Evolutionary conservation across 768 basidiomycete species (phyloP), one percentile per base, ranked within the genome.

Genomic region (Calocybe gangraenosa): DNA sequence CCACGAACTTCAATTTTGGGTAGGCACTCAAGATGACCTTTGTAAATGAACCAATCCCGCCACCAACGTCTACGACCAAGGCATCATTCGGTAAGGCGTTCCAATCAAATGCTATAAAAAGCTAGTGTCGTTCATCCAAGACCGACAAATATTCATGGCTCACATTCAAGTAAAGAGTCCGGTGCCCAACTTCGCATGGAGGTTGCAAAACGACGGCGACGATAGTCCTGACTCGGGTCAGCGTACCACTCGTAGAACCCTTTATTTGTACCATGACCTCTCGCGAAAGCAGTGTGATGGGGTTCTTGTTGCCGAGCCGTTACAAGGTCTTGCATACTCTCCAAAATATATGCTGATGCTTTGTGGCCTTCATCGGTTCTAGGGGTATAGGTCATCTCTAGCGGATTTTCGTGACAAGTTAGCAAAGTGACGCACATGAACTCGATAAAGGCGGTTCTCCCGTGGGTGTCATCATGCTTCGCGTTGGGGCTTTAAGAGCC

Each of bases 31-130:
- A 54, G 10, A 66, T 23, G 14, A 49, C 15, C 10, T 58, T 32
- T 1, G 62, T 41, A 14, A 54, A 49, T 1, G 51, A 47, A 1
- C 65, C 65, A 13, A 62, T 46, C 3, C 62, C 61, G 3, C 62
- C 63, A 0, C 58, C 63, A 10, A 66, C 63, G 40, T 66, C 64
- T 14, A 66, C 60, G 21, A 66, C 49, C 14, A 59, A 32, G 3
- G 56, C 43, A 7, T 44, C 53, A 20, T 43, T 19, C 1, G 57
- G 47, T 4, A 65, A 43, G 1, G 51, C 37, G 9, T 46, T 47
- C 64, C 62, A 64, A 19, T 60, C 53, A 25, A 55, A 55, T 1
- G 47, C 64, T 7, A 44, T 17, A 34, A 15, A 4, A 7, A 14
- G 5, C 32, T 10, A 34, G 21, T 14, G 34, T 8, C 14, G 3